Evolutionary conservation across 495 filamentous ascomycete species (phyloP), one percentile per base, ranked within the genome.

Genomic region (Tuber brumale): DNA sequence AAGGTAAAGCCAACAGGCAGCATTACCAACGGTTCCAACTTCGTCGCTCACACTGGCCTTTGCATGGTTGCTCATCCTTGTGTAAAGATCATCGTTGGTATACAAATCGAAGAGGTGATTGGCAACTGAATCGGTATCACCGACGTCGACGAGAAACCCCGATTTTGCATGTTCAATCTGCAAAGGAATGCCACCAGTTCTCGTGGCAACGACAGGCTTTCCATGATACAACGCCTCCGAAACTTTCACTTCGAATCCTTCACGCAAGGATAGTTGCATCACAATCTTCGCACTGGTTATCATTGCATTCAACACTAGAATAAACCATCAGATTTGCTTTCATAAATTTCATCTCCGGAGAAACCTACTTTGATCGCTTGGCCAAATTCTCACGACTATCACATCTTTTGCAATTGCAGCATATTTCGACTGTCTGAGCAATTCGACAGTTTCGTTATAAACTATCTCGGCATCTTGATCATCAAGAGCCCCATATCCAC

Each of bases 161-260:
- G 91, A 92, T 81, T 92, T 89, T 70, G 86, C 86, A 81, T 95
- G 84, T 77, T 91, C 87, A 57, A 96, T 88, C 84, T 95, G 93
- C 18, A 96, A 86, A 0, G 93, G 92, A 72, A 97, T 94, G 5
- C 93, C 93, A 44, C 93, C 93, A 0, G 91, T 91, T 23, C 87
- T 86, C 1, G 92, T 93, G 7, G 92, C 92, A 73, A 97, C 93
- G 69, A 94, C 88, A 3, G 93, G 93, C 18, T 91, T 90, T 35
- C 93, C 93, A 78, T 94, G 93, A 83, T 95, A 93, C 10, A 94
- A 86, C 39, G 92, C 93, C 83, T 97, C 93, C 0, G 91, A 94
- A n/a, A 97, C 93, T 84, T 96, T 97, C 73, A 95, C 91, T 83
- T 97, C 93, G 80, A 97, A 97, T 3, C 93, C 93, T 83, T 97